Percentiles rank a stretch among this genome's conserved stretches.
Evolutionary conservation across 2,329 filamentous ascomycete species (phyloP).

Genomic region (Phaeosphaeriaceae sp.): DNA sequence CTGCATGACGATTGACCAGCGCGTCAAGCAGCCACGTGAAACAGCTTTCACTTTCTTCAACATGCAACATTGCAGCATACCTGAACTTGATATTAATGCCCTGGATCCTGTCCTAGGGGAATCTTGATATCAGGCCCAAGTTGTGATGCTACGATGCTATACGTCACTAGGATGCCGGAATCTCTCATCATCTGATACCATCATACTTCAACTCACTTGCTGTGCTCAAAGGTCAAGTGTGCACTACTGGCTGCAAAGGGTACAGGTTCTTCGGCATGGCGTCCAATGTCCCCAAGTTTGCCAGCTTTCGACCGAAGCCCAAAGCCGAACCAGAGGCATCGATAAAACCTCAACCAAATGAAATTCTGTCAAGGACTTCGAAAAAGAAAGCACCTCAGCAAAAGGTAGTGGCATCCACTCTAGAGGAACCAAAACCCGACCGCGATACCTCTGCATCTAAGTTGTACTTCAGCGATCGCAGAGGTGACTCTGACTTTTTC

Average conservation of each 20-base stretch:
- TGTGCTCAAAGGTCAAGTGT: not conserved
- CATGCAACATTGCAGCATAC: no score
- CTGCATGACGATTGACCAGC: no score
- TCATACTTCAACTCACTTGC: no score
- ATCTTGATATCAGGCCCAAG: no score
- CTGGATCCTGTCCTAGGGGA: no score
- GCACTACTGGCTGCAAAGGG: no score
- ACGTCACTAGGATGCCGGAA: no score
- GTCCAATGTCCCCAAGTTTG: conserved; percentile 69
- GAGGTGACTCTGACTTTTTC: conserved; percentile 77
- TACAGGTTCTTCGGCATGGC: conserved; percentile 19
- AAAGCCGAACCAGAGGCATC: conserved; percentile 19
- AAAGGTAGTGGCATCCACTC: conserved; percentile 46
- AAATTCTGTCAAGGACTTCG: conserved; percentile 5
- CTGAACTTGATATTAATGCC: no score
- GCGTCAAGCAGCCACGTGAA: no score
- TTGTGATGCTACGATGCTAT: no score
- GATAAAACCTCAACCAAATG: conserved; percentile 18
- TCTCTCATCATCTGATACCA: no score
- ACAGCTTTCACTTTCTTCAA: no score
- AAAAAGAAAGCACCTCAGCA: conserved; percentile 7
- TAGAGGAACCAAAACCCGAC: conserved; percentile 4
- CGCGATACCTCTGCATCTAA: conserved; percentile 12
- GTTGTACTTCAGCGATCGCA: conserved; percentile 62
- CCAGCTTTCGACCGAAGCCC: conserved; percentile 70